phyloP scores from a whole-genome alignment of 2,329 filamentous ascomycete genomes.

The Alternaria sp. region DNA sequence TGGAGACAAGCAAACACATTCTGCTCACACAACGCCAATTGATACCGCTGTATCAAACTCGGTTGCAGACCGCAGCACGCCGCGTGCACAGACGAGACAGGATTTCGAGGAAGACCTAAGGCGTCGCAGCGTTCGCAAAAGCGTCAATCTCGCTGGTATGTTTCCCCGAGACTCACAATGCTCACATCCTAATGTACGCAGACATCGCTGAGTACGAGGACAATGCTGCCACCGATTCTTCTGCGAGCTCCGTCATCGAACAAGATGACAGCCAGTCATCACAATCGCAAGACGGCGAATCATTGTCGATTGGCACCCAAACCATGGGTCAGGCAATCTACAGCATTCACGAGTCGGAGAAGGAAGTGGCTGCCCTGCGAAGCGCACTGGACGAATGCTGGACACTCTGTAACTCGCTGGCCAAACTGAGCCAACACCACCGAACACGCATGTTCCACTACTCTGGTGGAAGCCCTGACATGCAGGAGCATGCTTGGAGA shows the following conservation, averaged over 20 bases:
- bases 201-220: slow-evolving; percentile 60
- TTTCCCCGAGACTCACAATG: slow-evolving; percentile 20
- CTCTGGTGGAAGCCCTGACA: slow-evolving; percentile 72
- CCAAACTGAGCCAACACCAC: slow-evolving; percentile 83
- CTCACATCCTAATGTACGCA: slow-evolving; percentile 35
- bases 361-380: slow-evolving; percentile 73
- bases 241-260: slow-evolving; percentile 43
- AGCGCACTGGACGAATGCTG: slow-evolving; percentile 87
- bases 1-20: slow-evolving; percentile 46
- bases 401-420: slow-evolving; percentile 91
- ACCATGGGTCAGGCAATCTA: slow-evolving; percentile 63
- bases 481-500: slow-evolving; percentile 89
- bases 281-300: slow-evolving; percentile 44
- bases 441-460: slow-evolving; percentile 80
- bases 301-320: slow-evolving; percentile 40
- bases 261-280: slow-evolving; percentile 46
- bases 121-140: slow-evolving; percentile 66
- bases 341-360: slow-evolving; percentile 65
- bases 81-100: slow-evolving; percentile 81
- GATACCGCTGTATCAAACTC: slow-evolving; percentile 71
- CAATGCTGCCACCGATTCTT: slow-evolving; percentile 40
- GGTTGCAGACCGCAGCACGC: slow-evolving; percentile 72
- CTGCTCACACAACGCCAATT: slow-evolving; percentile 72
- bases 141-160: slow-evolving; percentile 79
- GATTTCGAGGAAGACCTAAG: slow-evolving; percentile 70